A percentile compares a stretch with the other conserved stretches of the same genome.
Conservation (phyloP, 192 early-diverging fungal genomes). For the Linderina pennispora region DNA sequence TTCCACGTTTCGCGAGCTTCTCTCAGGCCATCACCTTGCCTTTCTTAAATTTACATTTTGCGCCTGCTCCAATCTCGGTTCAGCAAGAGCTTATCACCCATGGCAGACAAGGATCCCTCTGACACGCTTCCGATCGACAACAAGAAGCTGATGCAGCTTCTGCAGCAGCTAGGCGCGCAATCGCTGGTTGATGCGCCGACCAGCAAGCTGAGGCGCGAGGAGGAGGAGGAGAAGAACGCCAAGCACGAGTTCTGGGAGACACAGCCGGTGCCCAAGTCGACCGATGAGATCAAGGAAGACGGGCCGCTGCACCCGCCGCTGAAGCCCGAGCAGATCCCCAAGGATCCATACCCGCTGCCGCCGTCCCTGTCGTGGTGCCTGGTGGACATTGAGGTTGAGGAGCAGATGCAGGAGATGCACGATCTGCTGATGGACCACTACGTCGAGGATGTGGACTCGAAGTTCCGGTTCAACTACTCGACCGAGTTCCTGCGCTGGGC, state of each 20-base stretch:
- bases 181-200: slow-evolving; percentile 5
- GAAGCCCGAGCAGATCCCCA: slow-evolving; percentile 65
- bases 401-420: slow-evolving; percentile 81
- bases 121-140: slow-evolving; percentile 7
- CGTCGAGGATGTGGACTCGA: slow-evolving; percentile 94
- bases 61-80: no score
- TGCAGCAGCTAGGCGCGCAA: slow-evolving; percentile 19
- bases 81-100: background rate
- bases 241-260: slow-evolving; percentile 94
- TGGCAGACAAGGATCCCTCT: slow-evolving; percentile 1
- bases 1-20: no score
- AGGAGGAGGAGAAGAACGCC: slow-evolving; percentile 20
- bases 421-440: slow-evolving; percentile 87
- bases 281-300: slow-evolving; percentile 63
- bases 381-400: slow-evolving; percentile 71
- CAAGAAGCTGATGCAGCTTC: slow-evolving; percentile 26
- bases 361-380: slow-evolving; percentile 84
- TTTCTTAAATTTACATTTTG: no score
- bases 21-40: no score
- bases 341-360: slow-evolving; percentile 81
- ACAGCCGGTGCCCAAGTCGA: slow-evolving; percentile 87
- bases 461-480: slow-evolving; percentile 96
- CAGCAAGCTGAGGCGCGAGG: slow-evolving; percentile 33
- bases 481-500: slow-evolving; percentile 93
- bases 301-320: slow-evolving; percentile 79